These are phyloP conservation scores for Cornus suecica DNA, from an alignment of 148 eudicot species.

Conservation along the genomic window DNA sequence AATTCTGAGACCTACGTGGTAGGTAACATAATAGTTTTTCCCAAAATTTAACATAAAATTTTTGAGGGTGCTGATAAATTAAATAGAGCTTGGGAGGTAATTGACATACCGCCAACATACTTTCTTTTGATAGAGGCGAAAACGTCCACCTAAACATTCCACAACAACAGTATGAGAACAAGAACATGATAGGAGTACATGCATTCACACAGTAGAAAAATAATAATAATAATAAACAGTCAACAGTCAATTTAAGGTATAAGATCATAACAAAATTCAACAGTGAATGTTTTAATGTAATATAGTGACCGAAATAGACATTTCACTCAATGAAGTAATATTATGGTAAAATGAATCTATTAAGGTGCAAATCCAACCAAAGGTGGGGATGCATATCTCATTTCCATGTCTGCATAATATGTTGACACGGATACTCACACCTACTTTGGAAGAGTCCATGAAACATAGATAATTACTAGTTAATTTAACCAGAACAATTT, in stretches of 20 bases:
- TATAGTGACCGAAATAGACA: too few species aligned
- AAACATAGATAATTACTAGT: too few species aligned
- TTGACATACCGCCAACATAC: conserved; percentile 64
- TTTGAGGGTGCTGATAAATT: not conserved
- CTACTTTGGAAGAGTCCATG: too few species aligned
- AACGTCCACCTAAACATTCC: conserved; percentile 75
- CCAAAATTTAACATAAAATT: not conserved
- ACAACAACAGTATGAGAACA: conserved; percentile 7
- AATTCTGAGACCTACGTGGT: not conserved
- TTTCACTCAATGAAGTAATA: not conserved
- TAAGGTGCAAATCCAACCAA: too few species aligned
- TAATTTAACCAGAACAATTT: too few species aligned
- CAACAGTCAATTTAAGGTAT: not conserved
- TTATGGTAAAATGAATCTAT: not conserved
- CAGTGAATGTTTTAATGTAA: too few species aligned
- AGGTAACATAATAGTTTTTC: not conserved
- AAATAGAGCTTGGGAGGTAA: not conserved
- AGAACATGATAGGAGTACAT: not conserved
- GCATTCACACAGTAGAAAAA: not conserved
- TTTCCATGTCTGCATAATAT: too few species aligned
- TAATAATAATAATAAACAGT: not conserved
- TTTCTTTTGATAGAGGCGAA: conserved; percentile 74
- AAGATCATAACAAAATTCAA: not conserved
- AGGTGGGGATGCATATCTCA: too few species aligned
- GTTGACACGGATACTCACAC: too few species aligned